These are phyloP conservation scores for Endocalyx cinctus DNA, from an alignment of 2,329 filamentous ascomycete species.

Conservation along the genomic window DNA sequence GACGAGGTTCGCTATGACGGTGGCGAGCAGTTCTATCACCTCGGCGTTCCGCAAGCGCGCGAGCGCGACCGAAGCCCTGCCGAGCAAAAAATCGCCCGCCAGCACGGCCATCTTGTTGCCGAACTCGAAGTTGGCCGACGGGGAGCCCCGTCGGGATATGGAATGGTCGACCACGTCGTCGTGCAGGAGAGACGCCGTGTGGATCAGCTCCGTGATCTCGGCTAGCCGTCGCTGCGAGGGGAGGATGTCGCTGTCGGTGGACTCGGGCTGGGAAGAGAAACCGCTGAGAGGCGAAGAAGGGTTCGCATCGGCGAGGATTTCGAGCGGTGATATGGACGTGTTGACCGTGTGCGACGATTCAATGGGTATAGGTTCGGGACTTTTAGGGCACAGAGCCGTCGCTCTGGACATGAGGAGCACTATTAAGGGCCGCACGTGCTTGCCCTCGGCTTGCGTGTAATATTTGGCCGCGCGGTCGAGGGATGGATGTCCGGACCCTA, in stretches of 20 bases:
- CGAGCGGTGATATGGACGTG: constrained; percentile 48
- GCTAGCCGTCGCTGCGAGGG: constrained; percentile 90
- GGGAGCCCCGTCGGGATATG: constrained; percentile 72
- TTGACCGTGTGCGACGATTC: constrained; percentile 46
- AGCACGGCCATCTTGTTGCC: constrained; percentile 99
- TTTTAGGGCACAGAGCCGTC: constrained; percentile 71
- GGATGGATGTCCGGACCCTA: constrained; percentile 90
- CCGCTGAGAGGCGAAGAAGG: constrained; percentile 60
- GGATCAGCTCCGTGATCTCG: constrained; percentile 95
- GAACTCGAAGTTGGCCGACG: constrained; percentile 90
- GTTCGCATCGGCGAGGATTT: constrained; percentile 74
- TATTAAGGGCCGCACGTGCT: constrained; percentile 91
- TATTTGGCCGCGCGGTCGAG: constrained; percentile 96
- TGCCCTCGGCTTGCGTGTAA: constrained; percentile 94
- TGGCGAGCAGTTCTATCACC: constrained; percentile 89
- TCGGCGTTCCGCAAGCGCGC: constrained; percentile 88
- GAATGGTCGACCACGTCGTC: constrained; percentile 98
- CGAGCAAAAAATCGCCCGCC: constrained; percentile 93
- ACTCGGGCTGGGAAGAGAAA: constrained; percentile 36
- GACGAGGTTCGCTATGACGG: constrained; percentile 94
- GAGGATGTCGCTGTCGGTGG: constrained; percentile 65
- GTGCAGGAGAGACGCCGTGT: constrained; percentile 92
- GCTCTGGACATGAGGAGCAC: constrained; percentile 95
- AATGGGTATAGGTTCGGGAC: constrained; percentile 30
- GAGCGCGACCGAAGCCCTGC: constrained; percentile 86